A percentile compares a stretch with the other conserved stretches of the same genome.
Conservation (phyloP, 768 basidiomycete species). For the Psilocybe cyanescens region DNA sequence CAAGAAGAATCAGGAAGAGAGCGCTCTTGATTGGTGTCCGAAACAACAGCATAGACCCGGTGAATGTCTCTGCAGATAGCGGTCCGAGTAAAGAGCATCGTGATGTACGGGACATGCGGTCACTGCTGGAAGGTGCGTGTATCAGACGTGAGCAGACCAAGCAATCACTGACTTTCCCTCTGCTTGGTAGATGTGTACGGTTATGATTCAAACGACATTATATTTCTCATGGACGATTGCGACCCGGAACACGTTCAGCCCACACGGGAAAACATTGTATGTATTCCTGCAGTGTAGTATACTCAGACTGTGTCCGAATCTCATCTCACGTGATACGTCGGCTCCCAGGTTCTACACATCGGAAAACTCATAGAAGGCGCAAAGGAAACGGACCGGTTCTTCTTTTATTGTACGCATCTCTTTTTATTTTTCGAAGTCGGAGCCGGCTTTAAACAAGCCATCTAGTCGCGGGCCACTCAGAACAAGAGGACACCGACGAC, state of each 20-base stretch:
- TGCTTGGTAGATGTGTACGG: constrained; percentile 28
- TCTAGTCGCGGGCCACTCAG: constrained; percentile 52
- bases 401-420: constrained; percentile 54
- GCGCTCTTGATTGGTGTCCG: constrained; percentile 36
- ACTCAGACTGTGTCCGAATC: not conserved
- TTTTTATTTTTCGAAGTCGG: not conserved
- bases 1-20: constrained; percentile 21
- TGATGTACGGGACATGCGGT: constrained; percentile 36
- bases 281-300: constrained; percentile 10
- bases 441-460: not conserved
- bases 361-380: constrained; percentile 44
- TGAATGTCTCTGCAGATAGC: not conserved
- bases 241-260: constrained; percentile 35
- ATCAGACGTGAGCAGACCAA: not conserved
- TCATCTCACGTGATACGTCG: not conserved
- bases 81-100: not conserved
- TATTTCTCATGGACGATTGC: constrained; percentile 45
- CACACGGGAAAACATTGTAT: constrained; percentile 47
- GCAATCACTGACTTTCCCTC: not conserved
- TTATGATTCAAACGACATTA: constrained; percentile 42
- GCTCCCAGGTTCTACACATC: constrained; percentile 45
- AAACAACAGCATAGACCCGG: not conserved
- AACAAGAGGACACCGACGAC: constrained; percentile 43
- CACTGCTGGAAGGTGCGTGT: constrained; percentile 37
- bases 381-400: constrained; percentile 49